phyloP scores from a whole-genome alignment of 768 basidiomycete genomes.

The Lentinula sp. region DNA sequence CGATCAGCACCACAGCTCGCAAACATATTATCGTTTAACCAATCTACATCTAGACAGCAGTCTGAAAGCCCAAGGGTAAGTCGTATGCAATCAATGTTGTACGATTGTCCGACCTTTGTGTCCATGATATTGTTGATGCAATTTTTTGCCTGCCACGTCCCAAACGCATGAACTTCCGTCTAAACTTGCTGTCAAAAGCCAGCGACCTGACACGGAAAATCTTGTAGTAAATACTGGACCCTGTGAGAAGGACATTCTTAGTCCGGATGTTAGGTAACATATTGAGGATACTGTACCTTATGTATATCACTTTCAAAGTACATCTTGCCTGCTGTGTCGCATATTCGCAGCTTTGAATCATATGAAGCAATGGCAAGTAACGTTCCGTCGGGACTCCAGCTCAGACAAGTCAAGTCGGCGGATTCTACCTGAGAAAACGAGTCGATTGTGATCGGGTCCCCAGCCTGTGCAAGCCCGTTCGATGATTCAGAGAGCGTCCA shows the following conservation, averaged over 20 bases:
- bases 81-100: not conserved
- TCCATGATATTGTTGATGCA: constrained; percentile 57
- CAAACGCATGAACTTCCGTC: constrained; percentile 77
- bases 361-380: constrained; percentile 75
- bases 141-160: constrained; percentile 58
- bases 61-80: constrained; percentile 28
- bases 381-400: constrained; percentile 72
- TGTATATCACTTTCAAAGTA: constrained; percentile 63
- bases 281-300: constrained; percentile 37
- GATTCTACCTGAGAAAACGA: constrained; percentile 39
- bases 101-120: constrained; percentile 50
- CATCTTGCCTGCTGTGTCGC: constrained; percentile 48
- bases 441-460: constrained; percentile 38
- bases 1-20: constrained; percentile 71
- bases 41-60: constrained; percentile 78
- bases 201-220: constrained; percentile 69
- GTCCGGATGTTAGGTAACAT: not conserved
- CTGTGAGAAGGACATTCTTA: constrained; percentile 38
- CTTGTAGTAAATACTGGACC: constrained; percentile 75
- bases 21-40: constrained; percentile 67
- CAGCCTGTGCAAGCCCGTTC: constrained; percentile 19
- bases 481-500: constrained; percentile 54
- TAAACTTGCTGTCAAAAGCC: constrained; percentile 71
- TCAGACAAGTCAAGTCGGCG: constrained; percentile 68
- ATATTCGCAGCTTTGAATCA: constrained; percentile 67